Conservation (phyloP, 1,139 yeast species). For the Candida gigantensis region DNA sequence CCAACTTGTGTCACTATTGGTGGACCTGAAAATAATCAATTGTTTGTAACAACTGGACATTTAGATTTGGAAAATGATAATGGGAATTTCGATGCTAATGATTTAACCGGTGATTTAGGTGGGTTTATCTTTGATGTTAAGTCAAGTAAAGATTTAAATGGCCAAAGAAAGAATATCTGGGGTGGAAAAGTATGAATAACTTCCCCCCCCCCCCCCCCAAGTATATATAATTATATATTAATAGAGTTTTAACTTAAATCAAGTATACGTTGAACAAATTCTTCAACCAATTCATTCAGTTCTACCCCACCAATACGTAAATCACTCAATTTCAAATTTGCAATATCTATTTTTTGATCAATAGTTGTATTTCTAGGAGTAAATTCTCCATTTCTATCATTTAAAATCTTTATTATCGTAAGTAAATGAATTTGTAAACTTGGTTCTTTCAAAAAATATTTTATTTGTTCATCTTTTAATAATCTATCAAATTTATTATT, state of each 20-base stretch:
- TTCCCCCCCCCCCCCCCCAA: constrained; percentile 1
- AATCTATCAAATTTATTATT: constrained; percentile 17
- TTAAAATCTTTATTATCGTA: constrained; percentile 46
- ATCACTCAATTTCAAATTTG: constrained; percentile 59
- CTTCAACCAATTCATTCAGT: constrained; percentile 65
- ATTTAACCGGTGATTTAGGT: constrained; percentile 44
- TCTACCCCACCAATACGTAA: constrained; percentile 65
- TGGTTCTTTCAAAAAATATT: constrained; percentile 45
- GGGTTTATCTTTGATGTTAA: constrained; percentile 37
- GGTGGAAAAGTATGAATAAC: constrained; percentile 18
- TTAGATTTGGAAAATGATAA: constrained; percentile 35
- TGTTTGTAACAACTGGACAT: constrained; percentile 72
- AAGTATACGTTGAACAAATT: constrained; percentile 40
- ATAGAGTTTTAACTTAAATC: too few relatives aligned
- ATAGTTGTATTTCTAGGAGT: constrained; percentile 34
- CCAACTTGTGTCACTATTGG: constrained; percentile 75
- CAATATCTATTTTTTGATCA: constrained; percentile 59
- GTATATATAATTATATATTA: too few relatives aligned
- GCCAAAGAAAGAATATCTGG: constrained; percentile 29
- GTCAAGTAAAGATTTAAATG: constrained; percentile 22
- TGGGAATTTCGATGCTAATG: constrained; percentile 30
- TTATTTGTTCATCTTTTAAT: constrained; percentile 38
- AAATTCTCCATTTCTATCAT: constrained; percentile 13
- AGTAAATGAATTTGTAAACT: constrained; percentile 55
- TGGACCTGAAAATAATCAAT: constrained; percentile 56